Percentiles rank a stretch among this genome's conserved stretches.
Evolutionary conservation across 2,329 filamentous ascomycete genomes (phyloP).

Genomic region (Trichoderma arundinaceum): DNA sequence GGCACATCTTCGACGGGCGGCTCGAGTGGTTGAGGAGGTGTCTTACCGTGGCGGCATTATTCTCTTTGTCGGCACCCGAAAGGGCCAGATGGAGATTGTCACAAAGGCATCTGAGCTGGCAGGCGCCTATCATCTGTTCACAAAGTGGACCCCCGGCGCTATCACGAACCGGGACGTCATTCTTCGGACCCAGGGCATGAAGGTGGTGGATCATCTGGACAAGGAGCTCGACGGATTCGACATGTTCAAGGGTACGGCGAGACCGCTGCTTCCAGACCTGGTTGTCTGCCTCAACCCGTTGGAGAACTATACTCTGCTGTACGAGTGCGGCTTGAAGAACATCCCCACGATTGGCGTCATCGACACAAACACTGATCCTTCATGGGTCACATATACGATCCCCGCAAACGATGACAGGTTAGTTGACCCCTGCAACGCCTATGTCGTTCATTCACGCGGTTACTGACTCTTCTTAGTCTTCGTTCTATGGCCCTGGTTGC

Average conservation of each 20-base stretch:
- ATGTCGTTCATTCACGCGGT: background rate
- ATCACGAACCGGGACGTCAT: conserved; percentile 95
- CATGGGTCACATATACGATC: conserved; percentile 95
- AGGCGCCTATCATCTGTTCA: conserved; percentile 84
- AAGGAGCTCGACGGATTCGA: conserved; percentile 65
- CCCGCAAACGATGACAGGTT: conserved; percentile 95
- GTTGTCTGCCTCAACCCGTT: conserved; percentile 91
- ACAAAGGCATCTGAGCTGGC: conserved; percentile 80
- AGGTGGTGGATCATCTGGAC: conserved; percentile 80
- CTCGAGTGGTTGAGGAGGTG: conserved; percentile 89
- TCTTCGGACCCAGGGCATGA: conserved; percentile 69
- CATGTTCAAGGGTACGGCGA: conserved; percentile 64
- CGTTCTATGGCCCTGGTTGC: conserved; percentile 81
- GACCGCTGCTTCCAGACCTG: conserved; percentile 81
- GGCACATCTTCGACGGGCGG: conserved; percentile 86
- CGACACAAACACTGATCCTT: conserved; percentile 90
- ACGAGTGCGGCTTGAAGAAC: conserved; percentile 86
- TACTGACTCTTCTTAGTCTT: conserved; percentile 59
- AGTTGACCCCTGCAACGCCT: conserved; percentile 36
- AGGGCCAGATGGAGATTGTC: conserved; percentile 79
- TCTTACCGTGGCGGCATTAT: conserved; percentile 82
- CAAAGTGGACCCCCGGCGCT: conserved; percentile 87
- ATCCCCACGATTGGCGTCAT: conserved; percentile 95
- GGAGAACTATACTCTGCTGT: conserved; percentile 88
- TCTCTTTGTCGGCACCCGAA: conserved; percentile 86